Evolutionary conservation across 2,329 filamentous ascomycete species (phyloP), one percentile per base, ranked within the genome.

Genomic region (Aspergillus arachidicola): DNA sequence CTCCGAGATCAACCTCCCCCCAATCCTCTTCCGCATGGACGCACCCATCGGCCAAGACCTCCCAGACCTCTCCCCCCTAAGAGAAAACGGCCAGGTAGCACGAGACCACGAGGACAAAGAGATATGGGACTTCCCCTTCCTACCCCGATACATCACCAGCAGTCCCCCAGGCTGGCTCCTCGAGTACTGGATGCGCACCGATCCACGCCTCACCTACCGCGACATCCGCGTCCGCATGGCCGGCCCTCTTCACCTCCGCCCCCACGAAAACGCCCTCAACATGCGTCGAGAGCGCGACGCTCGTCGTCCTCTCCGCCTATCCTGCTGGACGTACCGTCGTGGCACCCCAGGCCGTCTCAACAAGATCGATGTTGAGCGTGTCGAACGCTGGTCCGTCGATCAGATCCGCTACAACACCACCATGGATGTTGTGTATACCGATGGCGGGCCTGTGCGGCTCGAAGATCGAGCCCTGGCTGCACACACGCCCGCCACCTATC

Each of bases 171-270:
- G 62, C 7, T 76, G 74, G 74, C 64, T 75, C 1, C 60, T 76
- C 43, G 74, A 75, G 58, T 74, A 66, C 61, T 76, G 74, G 74
- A 69, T 70, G 63, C 66, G 73, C 6, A 66, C 69, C 3, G 73
- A 75, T 50, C 48, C 58, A 2, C 68, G 73, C 4, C 62, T 75
- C 28, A 69, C 66, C 1, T 74, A 73, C 62, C 53, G 64, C 21
- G 74, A 76, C 53, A 72, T 76, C 55, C 70, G 71, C 26, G 71
- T 70, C 6, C 66, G 74, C 10, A 75, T 75, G 74, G 58, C 61
- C n/a, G 71, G 59, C 19, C 50, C 62, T 1, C 23, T 36, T 10
- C 43, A 50, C 2, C 30, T 66, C 11, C 63, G 68, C 5, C 72
- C 73, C 5, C 64, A 41, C 0, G 67, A 71, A 30, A 75, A 74